These are phyloP conservation scores for Eimeria tenella DNA, from an alignment of 169 alveolate species.

Conservation along the genomic window DNA sequence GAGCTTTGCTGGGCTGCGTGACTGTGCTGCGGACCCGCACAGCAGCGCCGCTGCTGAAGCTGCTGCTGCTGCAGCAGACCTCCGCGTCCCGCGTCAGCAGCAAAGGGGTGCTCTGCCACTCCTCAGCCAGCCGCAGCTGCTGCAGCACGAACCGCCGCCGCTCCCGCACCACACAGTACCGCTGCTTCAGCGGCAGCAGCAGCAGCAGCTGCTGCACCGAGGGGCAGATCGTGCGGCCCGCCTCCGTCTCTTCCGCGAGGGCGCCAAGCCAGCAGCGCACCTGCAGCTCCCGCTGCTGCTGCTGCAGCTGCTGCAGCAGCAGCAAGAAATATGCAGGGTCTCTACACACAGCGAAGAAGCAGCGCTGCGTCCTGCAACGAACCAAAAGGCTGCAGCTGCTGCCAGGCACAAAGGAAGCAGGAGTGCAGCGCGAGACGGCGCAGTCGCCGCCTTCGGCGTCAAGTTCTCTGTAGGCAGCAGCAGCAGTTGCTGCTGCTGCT, in stretches of 20 bases:
- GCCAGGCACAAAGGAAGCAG: conserved; percentile 18
- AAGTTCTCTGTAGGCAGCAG: background rate
- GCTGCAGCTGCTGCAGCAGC: conserved; percentile 73
- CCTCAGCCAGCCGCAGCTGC: conserved; percentile 29
- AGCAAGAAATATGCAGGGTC: conserved; percentile 43
- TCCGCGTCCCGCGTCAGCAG: conserved; percentile 60
- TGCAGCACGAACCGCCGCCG: conserved; percentile 30
- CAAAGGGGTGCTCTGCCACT: background rate
- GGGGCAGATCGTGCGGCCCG: background rate
- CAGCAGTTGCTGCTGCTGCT: conserved; percentile 33
- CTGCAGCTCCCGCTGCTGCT: conserved; percentile 64
- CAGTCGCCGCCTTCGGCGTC: conserved; percentile 1
- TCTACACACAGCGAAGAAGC: conserved; percentile 29
- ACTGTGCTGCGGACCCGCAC: conserved; percentile 37
- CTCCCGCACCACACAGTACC: background rate
- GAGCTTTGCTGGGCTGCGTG: conserved; percentile 41
- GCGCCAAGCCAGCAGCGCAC: conserved; percentile 34
- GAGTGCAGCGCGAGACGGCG: background rate
- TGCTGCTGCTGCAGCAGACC: conserved; percentile 43
- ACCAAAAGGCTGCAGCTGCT: conserved; percentile 44
- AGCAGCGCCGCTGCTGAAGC: conserved; percentile 36
- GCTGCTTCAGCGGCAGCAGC: conserved; percentile 45
- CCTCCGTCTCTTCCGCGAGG: background rate
- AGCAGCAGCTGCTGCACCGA: conserved; percentile 34
- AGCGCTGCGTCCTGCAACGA: background rate